Percentiles rank a stretch among this genome's conserved stretches.
Evolutionary conservation across 2,329 filamentous ascomycete genomes (phyloP).

Genomic region (Xenoacremonium recifei): DNA sequence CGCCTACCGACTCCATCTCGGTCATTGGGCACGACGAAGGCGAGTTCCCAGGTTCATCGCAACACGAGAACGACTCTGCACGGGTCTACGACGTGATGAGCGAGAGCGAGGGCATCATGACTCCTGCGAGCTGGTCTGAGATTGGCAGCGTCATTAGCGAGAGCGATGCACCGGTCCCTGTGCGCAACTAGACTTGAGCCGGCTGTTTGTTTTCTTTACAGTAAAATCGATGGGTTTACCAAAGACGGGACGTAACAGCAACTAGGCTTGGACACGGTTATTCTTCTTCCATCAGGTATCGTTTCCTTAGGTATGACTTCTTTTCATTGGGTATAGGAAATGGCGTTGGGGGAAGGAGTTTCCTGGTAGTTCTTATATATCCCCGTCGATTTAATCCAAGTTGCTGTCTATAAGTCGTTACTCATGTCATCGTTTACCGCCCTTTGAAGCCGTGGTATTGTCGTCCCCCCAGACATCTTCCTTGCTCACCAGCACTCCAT

Average conservation of each 20-base stretch:
- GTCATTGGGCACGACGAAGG: slow-evolving; percentile 50
- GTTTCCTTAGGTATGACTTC: neutral
- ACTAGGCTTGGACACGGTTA: slow-evolving; percentile 6
- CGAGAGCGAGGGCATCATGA: slow-evolving; percentile 57
- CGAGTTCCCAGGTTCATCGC: slow-evolving; percentile 38
- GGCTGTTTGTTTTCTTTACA: no score
- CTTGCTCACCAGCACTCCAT: slow-evolving; percentile 5
- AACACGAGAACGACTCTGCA: slow-evolving; percentile 35
- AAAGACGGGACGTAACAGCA: slow-evolving; percentile 1
- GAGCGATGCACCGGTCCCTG: slow-evolving; percentile 39
- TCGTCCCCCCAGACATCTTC: neutral
- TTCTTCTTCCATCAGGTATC: no score
- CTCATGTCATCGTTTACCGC: slow-evolving; percentile 1
- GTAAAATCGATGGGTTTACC: no score
- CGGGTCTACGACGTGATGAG: slow-evolving; percentile 56
- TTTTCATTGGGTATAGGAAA: slow-evolving; percentile 3
- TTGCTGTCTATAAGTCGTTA: neutral
- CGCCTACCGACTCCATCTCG: slow-evolving; percentile 59
- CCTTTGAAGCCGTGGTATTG: slow-evolving; percentile 5
- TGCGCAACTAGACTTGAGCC: slow-evolving; percentile 28
- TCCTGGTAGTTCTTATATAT: neutral
- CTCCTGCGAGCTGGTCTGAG: slow-evolving; percentile 64
- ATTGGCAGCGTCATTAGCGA: slow-evolving; percentile 63
- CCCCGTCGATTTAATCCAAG: neutral
- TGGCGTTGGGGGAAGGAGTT: slow-evolving; percentile 14